These are phyloP conservation scores for Tephrocybe sp. DNA, from an alignment of 768 basidiomycete genomes.

Conservation along the genomic window DNA sequence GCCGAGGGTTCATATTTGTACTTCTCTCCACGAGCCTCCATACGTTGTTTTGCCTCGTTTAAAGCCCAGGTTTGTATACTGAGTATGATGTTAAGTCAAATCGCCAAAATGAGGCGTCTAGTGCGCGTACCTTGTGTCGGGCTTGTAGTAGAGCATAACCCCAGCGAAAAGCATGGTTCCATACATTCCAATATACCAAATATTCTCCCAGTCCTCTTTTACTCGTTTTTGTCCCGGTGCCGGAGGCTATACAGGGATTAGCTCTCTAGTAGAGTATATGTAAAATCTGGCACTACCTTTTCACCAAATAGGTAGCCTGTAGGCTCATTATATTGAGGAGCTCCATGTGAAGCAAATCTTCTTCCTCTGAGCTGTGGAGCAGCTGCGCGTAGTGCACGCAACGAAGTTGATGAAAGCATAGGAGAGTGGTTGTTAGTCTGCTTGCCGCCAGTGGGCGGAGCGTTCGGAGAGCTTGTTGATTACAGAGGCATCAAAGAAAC, in stretches of 20 bases:
- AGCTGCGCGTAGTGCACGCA: conserved; percentile 43
- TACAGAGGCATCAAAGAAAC: conserved; percentile 13
- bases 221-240: conserved; percentile 81
- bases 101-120: background rate
- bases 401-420: conserved; percentile 48
- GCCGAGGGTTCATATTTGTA: conserved; percentile 73
- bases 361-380: conserved; percentile 34
- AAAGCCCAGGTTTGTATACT: conserved; percentile 94
- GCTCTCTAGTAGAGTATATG: background rate
- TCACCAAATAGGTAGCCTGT: conserved; percentile 87
- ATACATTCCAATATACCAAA: conserved; percentile 92
- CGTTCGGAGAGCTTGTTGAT: conserved; percentile 11
- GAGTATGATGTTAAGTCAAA: conserved; percentile 1
- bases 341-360: conserved; percentile 70
- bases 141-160: conserved; percentile 86
- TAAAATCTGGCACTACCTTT: conserved; percentile 51
- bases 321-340: conserved; percentile 86
- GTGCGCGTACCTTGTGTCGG: conserved; percentile 77
- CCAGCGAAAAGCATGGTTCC: conserved; percentile 76
- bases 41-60: conserved; percentile 82
- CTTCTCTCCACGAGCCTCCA: conserved; percentile 92
- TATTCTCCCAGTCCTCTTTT: conserved; percentile 87
- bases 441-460: conserved; percentile 2
- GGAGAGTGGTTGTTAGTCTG: background rate
- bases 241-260: conserved; percentile 50